Conservation (phyloP, 805 yeast genomes). For the Saccharomycopsis synnaedendra region DNA sequence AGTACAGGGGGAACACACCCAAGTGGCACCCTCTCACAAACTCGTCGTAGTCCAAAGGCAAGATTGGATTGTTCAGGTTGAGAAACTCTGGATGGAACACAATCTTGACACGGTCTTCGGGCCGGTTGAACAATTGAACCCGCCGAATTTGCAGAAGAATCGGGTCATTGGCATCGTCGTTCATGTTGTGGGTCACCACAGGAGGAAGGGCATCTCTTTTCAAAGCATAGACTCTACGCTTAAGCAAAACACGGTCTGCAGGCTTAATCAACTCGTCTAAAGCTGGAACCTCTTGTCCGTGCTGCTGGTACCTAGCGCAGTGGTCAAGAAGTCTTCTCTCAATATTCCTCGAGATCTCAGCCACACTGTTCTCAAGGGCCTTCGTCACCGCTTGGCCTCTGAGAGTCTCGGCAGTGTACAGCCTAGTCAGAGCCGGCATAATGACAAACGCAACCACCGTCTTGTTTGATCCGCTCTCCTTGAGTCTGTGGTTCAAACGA, state of each 20-base stretch:
- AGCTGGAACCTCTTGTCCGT: constrained; percentile 59
- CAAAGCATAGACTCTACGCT: constrained; percentile 86
- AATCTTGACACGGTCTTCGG: constrained; percentile 86
- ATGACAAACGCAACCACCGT: constrained; percentile 95
- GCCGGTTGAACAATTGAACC: constrained; percentile 81
- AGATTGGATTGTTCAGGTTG: constrained; percentile 87
- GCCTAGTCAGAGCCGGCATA: constrained; percentile 93
- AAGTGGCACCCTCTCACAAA: constrained; percentile 96
- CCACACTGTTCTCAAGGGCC: constrained; percentile 80
- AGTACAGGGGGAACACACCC: constrained; percentile 97
- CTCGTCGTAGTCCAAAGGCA: constrained; percentile 91
- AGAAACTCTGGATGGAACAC: constrained; percentile 97
- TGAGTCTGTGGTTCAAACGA: constrained; percentile 77
- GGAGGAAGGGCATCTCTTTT: constrained; percentile 88
- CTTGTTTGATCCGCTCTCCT: constrained; percentile 70
- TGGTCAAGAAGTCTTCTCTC: constrained; percentile 86
- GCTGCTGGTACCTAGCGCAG: constrained; percentile 57
- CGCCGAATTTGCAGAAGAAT: constrained; percentile 84
- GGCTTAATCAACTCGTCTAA: constrained; percentile 77
- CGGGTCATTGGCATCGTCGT: constrained; percentile 85
- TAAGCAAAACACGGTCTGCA: constrained; percentile 78
- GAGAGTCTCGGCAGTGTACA: constrained; percentile 91
- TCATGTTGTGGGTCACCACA: constrained; percentile 94
- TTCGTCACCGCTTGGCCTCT: constrained; percentile 94
- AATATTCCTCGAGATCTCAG: constrained; percentile 76